These are phyloP conservation scores for Fusarium sp. DNA, from an alignment of 2,329 filamentous ascomycete species.

Conservation along the genomic window DNA sequence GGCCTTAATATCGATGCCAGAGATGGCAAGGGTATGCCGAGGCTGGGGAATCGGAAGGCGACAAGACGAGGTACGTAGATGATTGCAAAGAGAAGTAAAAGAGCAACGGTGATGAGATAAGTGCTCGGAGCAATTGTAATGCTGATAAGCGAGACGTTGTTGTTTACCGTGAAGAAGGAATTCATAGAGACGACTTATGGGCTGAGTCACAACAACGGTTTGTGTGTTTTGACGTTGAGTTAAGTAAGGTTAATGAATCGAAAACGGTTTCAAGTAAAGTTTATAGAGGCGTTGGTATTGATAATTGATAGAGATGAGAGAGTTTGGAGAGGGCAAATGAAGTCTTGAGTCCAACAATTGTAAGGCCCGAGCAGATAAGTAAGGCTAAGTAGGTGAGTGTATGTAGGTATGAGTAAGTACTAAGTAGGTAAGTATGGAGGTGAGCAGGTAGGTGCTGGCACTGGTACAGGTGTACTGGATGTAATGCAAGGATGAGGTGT, in stretches of 20 bases:
- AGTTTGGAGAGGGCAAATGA: slow-evolving; percentile 18
- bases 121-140: slow-evolving; percentile 70
- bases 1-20: slow-evolving; percentile 37
- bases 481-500: slow-evolving; percentile 35
- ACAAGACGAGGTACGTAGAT: slow-evolving; percentile 59
- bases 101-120: slow-evolving; percentile 64
- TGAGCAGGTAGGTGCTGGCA: too few relatives aligned
- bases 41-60: slow-evolving; percentile 51
- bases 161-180: slow-evolving; percentile 71
- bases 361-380: slow-evolving; percentile 1
- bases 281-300: slow-evolving; percentile 16
- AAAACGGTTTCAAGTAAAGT: slow-evolving; percentile 8
- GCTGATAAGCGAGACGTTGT: slow-evolving; percentile 71
- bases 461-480: not conserved
- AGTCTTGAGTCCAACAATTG: slow-evolving; percentile 24
- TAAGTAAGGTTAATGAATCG: slow-evolving; percentile 1
- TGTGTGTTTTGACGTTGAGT: not conserved
- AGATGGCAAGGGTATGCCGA: slow-evolving; percentile 52
- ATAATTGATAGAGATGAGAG: slow-evolving; percentile 2
- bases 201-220: slow-evolving; percentile 22
- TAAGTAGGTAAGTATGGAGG: too few relatives aligned
- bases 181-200: slow-evolving; percentile 59
- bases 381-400: not conserved
- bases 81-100: slow-evolving; percentile 64
- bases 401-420: too few relatives aligned